Evolutionary conservation across 768 basidiomycete genomes (phyloP), one percentile per base, ranked within the genome.

Genomic region (Hemileccinum rubropunctum): DNA sequence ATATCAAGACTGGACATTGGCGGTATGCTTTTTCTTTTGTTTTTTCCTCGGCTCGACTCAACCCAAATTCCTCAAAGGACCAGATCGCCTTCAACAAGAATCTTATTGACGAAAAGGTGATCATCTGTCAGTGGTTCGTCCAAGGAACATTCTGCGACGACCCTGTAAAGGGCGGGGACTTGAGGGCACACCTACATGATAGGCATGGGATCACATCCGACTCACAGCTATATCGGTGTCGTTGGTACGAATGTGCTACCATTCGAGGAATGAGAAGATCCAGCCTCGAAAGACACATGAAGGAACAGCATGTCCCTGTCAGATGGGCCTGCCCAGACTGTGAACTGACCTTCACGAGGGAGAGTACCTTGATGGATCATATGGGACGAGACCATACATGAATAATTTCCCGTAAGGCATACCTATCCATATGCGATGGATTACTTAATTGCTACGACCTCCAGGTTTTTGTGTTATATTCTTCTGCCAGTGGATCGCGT

Each of bases 241-340:
- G 3, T 4, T 62, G 61, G 61, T 0, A 27, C 1, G 42, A 0
- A 13, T 62, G 61, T 42, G 11, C 28, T 12, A 0, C 1, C 9
- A 34, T 1, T 10, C 0, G 0, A 2, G 34, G 39, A 1, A 58
- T 63, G 61, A 40, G 3, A 37, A 52, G 3, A 27, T 6, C 52
- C 0, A 51, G 46, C 26, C 51, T 61, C 4, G 49, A 51, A 10
- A 35, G 60, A 0, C 60, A 61, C 14, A 1, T 43, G 2, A 39
- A 9, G 0, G 60, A 62, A 1, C 49, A 42, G 2, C 60, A 61
- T 21, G 8, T 57, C 12, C 46, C 56, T 0, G 46, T 14, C 2
- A 48, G 6, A 11, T 62, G 60, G 60, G 40, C 47, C 0, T 61
- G 60, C 9, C 51, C 48, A 0, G 0, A 0, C 1, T 60, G 58